Base-by-base conservation (phyloP, 768 basidiomycete genomes). In the Phylloporus arenicola region DNA sequence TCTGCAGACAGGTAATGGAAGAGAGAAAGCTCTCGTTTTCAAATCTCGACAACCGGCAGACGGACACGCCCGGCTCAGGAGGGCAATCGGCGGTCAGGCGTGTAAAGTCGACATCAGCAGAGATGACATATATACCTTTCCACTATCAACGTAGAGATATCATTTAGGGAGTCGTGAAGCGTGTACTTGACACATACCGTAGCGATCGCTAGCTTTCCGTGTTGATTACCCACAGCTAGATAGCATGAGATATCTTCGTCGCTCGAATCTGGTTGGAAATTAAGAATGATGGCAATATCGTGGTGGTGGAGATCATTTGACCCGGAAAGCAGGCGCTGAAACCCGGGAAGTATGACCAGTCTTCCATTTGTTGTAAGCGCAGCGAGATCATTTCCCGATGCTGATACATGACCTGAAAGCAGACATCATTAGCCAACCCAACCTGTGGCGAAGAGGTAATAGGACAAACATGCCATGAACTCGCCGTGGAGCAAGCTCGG, bases 1-100 rank as follows among this genome's bases (percentile, higher is more conserved):
- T 72, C 58, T 82, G 80, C 19, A 82, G 69, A 56, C 80, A 83
- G 22, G 72, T 72, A n/a, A 81, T 58, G 31, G 37, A 53, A 19
- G 58, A 48, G n/a, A 64, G 56, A 20, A 53, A 34, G 29, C 39
- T 51, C 0, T 35, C 51, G 33, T 52, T 30, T 16, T 67, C 58
- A 42, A 60, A 48, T 51, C 53, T 16, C 45, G 24, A 43, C 34
- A 63, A 16, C 19, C 57, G 51, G 30, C 50, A 56, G 50, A 67
- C 55, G 16, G 57, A 57, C 24, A 72, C 35, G 56, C 59, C 49
- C 64, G 58, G 57, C 69, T 59, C 56, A 58, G 73, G 20, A 67
- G 64, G 55, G 3, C 67, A 67, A 19, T 58, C 62, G 52, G 72
- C 45, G 27, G 54, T 50, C 25, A 63, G 30, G 22, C 47, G 52